Percentiles rank a stretch among this genome's conserved stretches.
Conservation (phyloP, 768 basidiomycete species). For the Peribolospora kevripleyi region DNA sequence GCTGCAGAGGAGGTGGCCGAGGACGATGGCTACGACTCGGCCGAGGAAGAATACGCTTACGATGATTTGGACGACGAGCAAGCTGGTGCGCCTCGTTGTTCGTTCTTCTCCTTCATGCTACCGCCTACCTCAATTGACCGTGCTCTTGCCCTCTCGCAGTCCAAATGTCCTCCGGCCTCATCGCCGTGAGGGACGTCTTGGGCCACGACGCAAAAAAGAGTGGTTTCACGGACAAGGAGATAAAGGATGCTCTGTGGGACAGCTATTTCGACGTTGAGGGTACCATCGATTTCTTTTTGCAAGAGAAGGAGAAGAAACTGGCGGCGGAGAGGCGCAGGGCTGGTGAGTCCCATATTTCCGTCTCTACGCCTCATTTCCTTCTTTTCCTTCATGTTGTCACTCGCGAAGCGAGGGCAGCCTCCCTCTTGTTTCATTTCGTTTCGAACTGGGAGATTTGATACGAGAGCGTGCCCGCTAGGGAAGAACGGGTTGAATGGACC, state of each 20-base stretch:
- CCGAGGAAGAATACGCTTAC: constrained; percentile 33
- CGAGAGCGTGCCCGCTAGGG: too few relatives aligned
- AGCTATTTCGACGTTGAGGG: constrained; percentile 61
- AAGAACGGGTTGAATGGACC: too few relatives aligned
- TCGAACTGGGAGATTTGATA: too few relatives aligned
- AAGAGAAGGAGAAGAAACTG: constrained; percentile 40
- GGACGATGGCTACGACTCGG: constrained; percentile 53
- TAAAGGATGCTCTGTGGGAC: constrained; percentile 66
- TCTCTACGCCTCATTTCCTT: constrained; percentile 13
- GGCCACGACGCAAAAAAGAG: constrained; percentile 36
- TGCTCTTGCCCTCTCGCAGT: constrained; percentile 18
- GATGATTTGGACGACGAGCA: constrained; percentile 5
- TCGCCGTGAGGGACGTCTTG: constrained; percentile 40
- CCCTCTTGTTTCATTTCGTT: neutral
- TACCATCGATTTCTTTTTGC: constrained; percentile 37
- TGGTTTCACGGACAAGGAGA: constrained; percentile 45
- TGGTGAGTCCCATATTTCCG: constrained; percentile 38
- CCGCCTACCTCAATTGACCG: neutral
- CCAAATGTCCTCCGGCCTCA: constrained; percentile 44
- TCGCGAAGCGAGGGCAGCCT: too few relatives aligned
- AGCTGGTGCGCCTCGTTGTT: neutral
- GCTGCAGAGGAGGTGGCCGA: constrained; percentile 49
- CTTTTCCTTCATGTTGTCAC: constrained; percentile 13
- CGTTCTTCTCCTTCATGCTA: neutral
- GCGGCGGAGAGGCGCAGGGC: constrained; percentile 41